Evolutionary conservation across 1,284 basidiomycete species (phyloP).

Genomic region (Amylostereum chailletii): DNA sequence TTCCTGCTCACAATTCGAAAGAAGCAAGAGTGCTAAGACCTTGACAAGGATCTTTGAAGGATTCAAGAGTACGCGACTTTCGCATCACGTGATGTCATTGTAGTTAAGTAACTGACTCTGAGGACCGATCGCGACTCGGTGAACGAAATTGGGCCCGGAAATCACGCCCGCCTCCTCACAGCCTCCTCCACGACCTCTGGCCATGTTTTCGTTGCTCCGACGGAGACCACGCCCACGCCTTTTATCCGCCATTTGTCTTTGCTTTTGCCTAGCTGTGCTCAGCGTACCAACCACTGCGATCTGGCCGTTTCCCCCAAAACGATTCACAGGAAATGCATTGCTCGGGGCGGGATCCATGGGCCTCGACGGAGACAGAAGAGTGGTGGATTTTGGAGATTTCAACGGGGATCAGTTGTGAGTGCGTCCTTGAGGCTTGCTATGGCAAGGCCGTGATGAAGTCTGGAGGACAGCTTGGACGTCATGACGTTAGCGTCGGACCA

Average conservation of each 20-base stretch:
- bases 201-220: background rate
- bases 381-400: slow-evolving; percentile 91
- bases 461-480: slow-evolving; percentile 61
- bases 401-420: slow-evolving; percentile 91
- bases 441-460: background rate
- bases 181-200: no score
- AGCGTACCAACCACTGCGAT: slow-evolving; percentile 21
- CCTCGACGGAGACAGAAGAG: slow-evolving; percentile 58
- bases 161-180: no score
- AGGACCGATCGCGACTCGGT: no score
- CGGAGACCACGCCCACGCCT: slow-evolving; percentile 3
- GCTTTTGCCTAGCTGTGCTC: slow-evolving; percentile 5
- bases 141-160: no score
- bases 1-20: no score
- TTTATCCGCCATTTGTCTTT: slow-evolving; percentile 4
- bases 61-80: no score
- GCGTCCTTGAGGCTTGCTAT: background rate
- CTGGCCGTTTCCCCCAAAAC: slow-evolving; percentile 80
- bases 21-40: no score
- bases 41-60: no score
- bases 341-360: slow-evolving; percentile 79
- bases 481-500: slow-evolving; percentile 69
- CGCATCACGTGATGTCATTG: no score
- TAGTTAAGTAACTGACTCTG: no score
- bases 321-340: slow-evolving; percentile 82